A percentile compares a stretch with the other conserved stretches of the same genome.
Conservation (phyloP, 495 filamentous ascomycete species). For the Xylaria venustula region DNA sequence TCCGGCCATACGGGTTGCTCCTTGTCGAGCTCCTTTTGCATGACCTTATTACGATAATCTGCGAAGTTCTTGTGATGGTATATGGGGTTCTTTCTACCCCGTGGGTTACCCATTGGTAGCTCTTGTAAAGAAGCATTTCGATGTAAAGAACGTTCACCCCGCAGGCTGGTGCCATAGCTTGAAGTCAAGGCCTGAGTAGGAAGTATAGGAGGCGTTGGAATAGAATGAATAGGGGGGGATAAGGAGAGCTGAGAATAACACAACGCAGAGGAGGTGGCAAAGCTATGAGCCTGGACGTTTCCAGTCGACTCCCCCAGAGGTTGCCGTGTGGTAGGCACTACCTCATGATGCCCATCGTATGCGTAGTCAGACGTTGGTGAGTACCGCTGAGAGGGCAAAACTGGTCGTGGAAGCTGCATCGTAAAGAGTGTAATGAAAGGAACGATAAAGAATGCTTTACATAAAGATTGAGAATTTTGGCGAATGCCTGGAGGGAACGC, state of each 20-base stretch:
- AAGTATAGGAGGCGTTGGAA: conserved; percentile 42
- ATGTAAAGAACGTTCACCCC: conserved; percentile 32
- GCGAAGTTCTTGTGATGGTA: conserved; percentile 58
- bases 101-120: conserved; percentile 42
- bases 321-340: conserved; percentile 32
- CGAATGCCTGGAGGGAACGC: conserved; percentile 26
- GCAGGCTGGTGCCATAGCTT: conserved; percentile 34
- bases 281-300: conserved; percentile 45
- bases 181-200: conserved; percentile 42
- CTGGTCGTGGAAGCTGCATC: conserved; percentile 32
- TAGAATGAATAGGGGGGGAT: conserved; percentile 35
- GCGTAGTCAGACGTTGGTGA: conserved; percentile 30
- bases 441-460: conserved; percentile 32
- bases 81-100: conserved; percentile 48
- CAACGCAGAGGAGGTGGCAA: conserved; percentile 35
- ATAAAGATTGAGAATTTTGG: conserved; percentile 29
- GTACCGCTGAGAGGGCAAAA: conserved; percentile 33
- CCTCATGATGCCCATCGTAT: conserved; percentile 30
- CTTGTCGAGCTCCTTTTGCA: conserved; percentile 47
- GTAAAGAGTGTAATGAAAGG: conserved; percentile 17
- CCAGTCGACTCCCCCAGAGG: conserved; percentile 50
- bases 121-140: conserved; percentile 35
- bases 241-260: conserved; percentile 35
- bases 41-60: conserved; percentile 67
- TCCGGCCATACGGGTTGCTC: conserved; percentile 70